phyloP scores from a whole-genome alignment of 768 basidiomycete genomes.

The Suillus sp. region DNA sequence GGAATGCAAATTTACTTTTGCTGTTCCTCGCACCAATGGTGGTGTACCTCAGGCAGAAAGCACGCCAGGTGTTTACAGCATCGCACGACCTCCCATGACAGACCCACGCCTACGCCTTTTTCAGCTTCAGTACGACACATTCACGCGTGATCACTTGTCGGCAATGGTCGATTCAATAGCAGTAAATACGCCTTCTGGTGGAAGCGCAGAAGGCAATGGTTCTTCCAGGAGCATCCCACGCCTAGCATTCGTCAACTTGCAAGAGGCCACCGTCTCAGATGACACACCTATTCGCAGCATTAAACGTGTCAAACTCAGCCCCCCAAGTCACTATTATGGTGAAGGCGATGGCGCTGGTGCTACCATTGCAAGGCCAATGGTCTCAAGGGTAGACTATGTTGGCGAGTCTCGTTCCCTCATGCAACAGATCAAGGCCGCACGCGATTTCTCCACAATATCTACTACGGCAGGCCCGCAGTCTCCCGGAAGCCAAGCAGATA shows the following conservation, averaged over 20 bases:
- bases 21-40: slow-evolving; percentile 51
- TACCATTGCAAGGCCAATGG: slow-evolving; percentile 50
- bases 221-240: slow-evolving; percentile 47
- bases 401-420: slow-evolving; percentile 77
- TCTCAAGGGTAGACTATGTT: slow-evolving; percentile 65
- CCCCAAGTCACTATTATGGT: slow-evolving; percentile 57
- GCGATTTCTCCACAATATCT: slow-evolving; percentile 77
- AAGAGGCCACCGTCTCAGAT: slow-evolving; percentile 43
- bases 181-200: slow-evolving; percentile 66
- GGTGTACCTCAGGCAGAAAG: slow-evolving; percentile 59
- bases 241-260: slow-evolving; percentile 48
- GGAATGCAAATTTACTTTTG: slow-evolving; percentile 74
- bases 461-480: slow-evolving; percentile 51
- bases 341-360: slow-evolving; percentile 51
- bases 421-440: slow-evolving; percentile 77
- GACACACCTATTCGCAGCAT: slow-evolving; percentile 67
- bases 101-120: slow-evolving; percentile 85
- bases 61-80: slow-evolving; percentile 45
- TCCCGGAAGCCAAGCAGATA: slow-evolving; percentile 20
- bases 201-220: slow-evolving; percentile 45
- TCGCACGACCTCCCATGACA: slow-evolving; percentile 42
- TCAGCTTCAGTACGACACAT: slow-evolving; percentile 95
- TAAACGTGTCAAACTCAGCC: slow-evolving; percentile 81
- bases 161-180: slow-evolving; percentile 95
- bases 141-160: slow-evolving; percentile 91